A percentile compares a stretch with the other conserved stretches of the same genome.
phyloP scores from a whole-genome alignment of 2,329 filamentous ascomycete genomes.

The Zymoseptoria brevis region DNA sequence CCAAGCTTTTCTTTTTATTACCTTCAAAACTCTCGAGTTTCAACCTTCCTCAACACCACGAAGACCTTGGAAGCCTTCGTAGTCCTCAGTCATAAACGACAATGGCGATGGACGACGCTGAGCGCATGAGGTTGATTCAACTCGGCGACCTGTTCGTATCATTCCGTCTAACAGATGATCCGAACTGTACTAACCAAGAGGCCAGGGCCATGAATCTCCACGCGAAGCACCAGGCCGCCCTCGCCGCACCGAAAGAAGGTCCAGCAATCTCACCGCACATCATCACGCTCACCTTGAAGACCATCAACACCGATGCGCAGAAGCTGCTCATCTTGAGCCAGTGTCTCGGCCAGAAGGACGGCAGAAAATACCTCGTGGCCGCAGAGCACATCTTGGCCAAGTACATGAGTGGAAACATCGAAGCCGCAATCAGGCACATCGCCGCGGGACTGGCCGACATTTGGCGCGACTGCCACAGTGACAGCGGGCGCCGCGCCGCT shows the following conservation, averaged over 20 bases:
- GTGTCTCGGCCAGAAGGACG: neutral
- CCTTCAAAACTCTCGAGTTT: neutral
- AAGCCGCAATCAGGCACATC: neutral
- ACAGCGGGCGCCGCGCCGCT: neutral
- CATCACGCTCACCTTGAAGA: neutral
- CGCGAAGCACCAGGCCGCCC: neutral
- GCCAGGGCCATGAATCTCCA: neutral
- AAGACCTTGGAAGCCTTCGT: neutral
- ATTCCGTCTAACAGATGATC: neutral
- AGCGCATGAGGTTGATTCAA: neutral
- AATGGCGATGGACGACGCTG: neutral
- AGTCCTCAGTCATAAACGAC: neutral
- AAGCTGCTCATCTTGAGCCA: neutral
- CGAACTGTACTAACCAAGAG: neutral
- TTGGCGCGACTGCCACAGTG: neutral
- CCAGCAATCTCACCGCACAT: too few relatives aligned
- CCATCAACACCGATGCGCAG: neutral
- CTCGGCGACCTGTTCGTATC: neutral
- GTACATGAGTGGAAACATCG: neutral
- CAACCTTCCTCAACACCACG: neutral
- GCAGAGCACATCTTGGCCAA: neutral
- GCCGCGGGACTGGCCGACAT: neutral
- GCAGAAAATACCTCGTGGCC: neutral
- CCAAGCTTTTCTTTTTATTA: neutral
- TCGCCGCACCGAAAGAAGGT: neutral